Percentiles rank a stretch among this genome's conserved stretches.
Conservation (phyloP, 331 rosid species). For the Telfairia occidentalis region DNA sequence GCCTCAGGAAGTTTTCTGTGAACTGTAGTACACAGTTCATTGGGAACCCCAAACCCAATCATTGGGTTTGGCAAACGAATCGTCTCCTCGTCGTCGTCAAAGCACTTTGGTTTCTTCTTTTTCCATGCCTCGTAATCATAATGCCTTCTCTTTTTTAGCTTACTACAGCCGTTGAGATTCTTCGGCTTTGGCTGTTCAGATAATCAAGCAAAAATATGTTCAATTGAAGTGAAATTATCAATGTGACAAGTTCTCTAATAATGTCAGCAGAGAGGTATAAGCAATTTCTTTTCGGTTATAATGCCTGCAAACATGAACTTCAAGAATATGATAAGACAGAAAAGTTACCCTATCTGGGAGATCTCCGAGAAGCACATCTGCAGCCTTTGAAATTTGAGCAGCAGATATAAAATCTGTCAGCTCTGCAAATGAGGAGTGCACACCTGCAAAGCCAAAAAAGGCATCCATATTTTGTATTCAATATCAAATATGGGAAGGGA, state of each 20-base stretch:
- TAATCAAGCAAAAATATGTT: background rate
- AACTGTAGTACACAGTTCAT: constrained; percentile 24
- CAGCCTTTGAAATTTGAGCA: constrained; percentile 60
- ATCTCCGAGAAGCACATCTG: constrained; percentile 34
- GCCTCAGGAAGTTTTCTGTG: constrained; percentile 48
- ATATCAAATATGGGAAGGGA: background rate
- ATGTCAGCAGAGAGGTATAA: background rate
- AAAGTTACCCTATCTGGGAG: background rate
- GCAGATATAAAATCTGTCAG: constrained; percentile 66
- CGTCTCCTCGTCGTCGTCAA: constrained; percentile 56
- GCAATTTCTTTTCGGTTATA: background rate
- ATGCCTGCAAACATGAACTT: background rate
- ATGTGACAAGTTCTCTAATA: background rate
- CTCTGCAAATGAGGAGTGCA: constrained; percentile 42
- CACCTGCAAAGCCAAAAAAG: constrained; percentile 38
- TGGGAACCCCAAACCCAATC: constrained; percentile 83
- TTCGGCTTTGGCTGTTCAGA: constrained; percentile 42
- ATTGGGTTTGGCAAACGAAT: constrained; percentile 73
- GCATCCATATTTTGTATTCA: background rate
- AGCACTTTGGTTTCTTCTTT: constrained; percentile 35
- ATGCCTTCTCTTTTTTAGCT: constrained; percentile 43
- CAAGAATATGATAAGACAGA: background rate
- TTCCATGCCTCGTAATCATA: constrained; percentile 40
- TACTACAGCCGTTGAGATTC: constrained; percentile 9
- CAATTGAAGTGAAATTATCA: background rate